Evolutionary conservation across 208 protist species (phyloP), one percentile per base, ranked within the genome.

Genomic region (Herpetomonas muscarum): DNA sequence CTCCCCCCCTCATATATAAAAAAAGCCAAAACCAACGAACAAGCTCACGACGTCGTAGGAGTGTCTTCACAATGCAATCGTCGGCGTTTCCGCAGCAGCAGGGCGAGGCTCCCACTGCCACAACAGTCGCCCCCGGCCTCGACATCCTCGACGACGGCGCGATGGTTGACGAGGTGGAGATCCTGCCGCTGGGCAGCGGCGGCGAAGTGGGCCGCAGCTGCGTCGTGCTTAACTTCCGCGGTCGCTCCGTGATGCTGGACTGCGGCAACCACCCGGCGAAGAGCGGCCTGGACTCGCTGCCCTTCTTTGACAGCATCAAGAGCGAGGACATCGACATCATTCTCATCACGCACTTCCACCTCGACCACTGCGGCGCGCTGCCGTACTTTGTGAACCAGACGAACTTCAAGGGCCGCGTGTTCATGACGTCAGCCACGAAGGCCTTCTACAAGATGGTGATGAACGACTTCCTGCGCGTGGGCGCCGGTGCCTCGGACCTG

Each of bases 241-340:
- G 96, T 21, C 96, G 96, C 30, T 87, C 75, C 10, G 91, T 99
- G 34, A 98, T 99, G 96, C 88, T 99, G 39, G 98, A 99, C 78
- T 99, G 98, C 80, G 98, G 98, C 42, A 96, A 99, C 48, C 98
- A 99, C 70, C 98, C 98, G 9, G 98, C 91, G 12, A 90, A 92
- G 62, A 94, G 72, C 31, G 98, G 98, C 17, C 66, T 97, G 19
- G 92, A 87, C 55, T 90, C 87, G 1, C 84, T 99, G 21, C 98
- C 98, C 12, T 99, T 96, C 64, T 99, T 99, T 70, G 98, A 99
- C 77, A 81, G 83, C 44, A 93, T 99, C 67, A 87, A 96, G 45
- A 80, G 83, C 37, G 76, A 87, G 0, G 73, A 92, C 55, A 83
- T 99, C 19, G 97, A 99, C 61, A 44, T 99, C 45, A 77, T 98